phyloP scores from a whole-genome alignment of 305 asterid species.

The Fraxinus floribunda region DNA sequence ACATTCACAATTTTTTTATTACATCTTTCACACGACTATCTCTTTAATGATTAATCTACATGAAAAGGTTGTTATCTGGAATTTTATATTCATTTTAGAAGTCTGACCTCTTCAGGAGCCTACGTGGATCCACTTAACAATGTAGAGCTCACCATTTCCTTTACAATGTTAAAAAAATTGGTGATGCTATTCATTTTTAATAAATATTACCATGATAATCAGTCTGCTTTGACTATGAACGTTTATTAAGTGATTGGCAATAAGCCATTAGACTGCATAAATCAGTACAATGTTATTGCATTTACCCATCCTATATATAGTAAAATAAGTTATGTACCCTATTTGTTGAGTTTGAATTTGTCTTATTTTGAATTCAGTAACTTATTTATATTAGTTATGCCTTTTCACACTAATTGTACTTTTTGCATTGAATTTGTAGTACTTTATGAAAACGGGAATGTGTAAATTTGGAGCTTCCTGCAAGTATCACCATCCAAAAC shows the following conservation, averaged over 20 bases:
- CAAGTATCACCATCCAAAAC: slow-evolving; percentile 96
- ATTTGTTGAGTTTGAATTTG: not conserved
- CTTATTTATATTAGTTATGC: not conserved
- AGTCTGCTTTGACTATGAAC: not conserved
- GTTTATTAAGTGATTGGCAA: not conserved
- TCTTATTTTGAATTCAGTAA: slow-evolving; percentile 9
- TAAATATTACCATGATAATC: not conserved
- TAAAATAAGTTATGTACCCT: not conserved
- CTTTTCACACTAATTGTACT: slow-evolving; percentile 19
- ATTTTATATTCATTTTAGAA: not conserved
- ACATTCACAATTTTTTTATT: slow-evolving; percentile 10
- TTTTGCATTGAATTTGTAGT: slow-evolving; percentile 48
- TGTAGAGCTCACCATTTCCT: not conserved
- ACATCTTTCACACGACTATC: not conserved
- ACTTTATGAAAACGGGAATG: slow-evolving; percentile 79
- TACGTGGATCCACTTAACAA: not conserved
- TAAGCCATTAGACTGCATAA: not conserved
- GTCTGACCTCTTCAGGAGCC: not conserved
- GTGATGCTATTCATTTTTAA: not conserved
- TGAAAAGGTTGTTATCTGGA: not conserved
- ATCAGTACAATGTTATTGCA: not conserved
- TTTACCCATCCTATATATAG: not conserved
- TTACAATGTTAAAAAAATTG: not conserved
- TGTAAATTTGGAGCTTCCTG: slow-evolving; percentile 92
- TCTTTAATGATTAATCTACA: not conserved